These are phyloP conservation scores for Talaromyces funiculosus DNA, from an alignment of 2,329 filamentous ascomycete species.

Conservation along the genomic window DNA sequence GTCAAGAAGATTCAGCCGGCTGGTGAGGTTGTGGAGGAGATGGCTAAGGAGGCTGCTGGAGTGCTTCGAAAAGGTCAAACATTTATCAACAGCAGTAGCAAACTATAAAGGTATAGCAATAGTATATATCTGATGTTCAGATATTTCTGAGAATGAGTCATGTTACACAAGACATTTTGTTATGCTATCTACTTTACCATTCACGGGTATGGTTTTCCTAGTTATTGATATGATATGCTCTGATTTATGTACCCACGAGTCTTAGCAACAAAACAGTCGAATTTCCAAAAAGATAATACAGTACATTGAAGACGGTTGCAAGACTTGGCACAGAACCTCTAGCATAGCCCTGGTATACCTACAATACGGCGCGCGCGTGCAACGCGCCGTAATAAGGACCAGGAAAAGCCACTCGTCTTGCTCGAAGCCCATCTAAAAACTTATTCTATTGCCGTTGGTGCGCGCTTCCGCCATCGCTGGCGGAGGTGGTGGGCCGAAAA, in stretches of 20 bases:
- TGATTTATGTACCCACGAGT: neutral
- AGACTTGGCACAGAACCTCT: neutral
- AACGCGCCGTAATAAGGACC: neutral
- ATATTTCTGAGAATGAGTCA: neutral
- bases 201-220: neutral
- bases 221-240: neutral
- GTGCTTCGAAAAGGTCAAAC: slow-evolving; percentile 58
- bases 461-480: slow-evolving; percentile 45
- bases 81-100: slow-evolving; percentile 51
- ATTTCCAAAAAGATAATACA: slow-evolving; percentile 4
- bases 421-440: neutral
- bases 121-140: neutral
- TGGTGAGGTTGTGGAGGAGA: slow-evolving; percentile 77
- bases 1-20: slow-evolving; percentile 76
- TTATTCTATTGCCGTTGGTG: slow-evolving; percentile 39
- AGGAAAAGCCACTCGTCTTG: neutral
- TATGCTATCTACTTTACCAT: neutral
- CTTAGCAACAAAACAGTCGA: neutral
- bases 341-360: slow-evolving; percentile 7
- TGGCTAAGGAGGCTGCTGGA: slow-evolving; percentile 71
- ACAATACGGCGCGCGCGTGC: neutral
- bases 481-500: slow-evolving; percentile 47
- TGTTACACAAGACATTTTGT: neutral
- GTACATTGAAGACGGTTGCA: slow-evolving; percentile 1
- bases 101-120: slow-evolving; percentile 32